These are phyloP conservation scores for Verticillium alfalfae DNA, from an alignment of 2,329 filamentous ascomycete genomes.

Conservation along the genomic window DNA sequence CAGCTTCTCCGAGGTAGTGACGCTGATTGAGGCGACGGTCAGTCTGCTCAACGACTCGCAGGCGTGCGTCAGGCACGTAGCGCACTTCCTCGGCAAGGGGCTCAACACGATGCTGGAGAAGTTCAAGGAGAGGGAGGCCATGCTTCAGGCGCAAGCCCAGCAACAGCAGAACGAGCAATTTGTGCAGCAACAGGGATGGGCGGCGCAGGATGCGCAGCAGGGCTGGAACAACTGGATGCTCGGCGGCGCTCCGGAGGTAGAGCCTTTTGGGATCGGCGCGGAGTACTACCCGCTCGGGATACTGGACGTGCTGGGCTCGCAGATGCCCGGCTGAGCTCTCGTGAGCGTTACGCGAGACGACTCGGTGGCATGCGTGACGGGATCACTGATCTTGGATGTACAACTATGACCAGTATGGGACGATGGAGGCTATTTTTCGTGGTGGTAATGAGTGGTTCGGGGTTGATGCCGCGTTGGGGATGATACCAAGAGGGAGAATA, in stretches of 20 bases:
- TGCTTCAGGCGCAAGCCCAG: constrained; percentile 3
- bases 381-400: not conserved
- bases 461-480: not conserved
- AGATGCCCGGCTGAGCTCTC: constrained; percentile 16
- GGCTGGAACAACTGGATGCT: constrained; percentile 22
- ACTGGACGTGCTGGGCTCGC: constrained; percentile 18
- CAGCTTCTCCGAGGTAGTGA: constrained; percentile 22
- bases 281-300: constrained; percentile 16
- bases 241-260: constrained; percentile 10
- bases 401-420: constrained; percentile 9
- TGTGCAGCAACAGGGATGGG: constrained; percentile 3
- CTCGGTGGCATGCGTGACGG: no score
- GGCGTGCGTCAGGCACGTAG: constrained; percentile 20
- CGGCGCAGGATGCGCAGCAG: constrained; percentile 5
- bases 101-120: constrained; percentile 22
- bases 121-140: constrained; percentile 15
- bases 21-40: constrained; percentile 18
- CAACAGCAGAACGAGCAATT: not conserved
- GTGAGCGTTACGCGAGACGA: not conserved
- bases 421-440: constrained; percentile 9
- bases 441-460: constrained; percentile 1
- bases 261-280: constrained; percentile 11
- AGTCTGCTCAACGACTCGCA: constrained; percentile 16
- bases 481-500: not conserved
- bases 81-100: constrained; percentile 20